phyloP scores from a whole-genome alignment of 2,329 filamentous ascomycete genomes.

The Diaporthe citri region DNA sequence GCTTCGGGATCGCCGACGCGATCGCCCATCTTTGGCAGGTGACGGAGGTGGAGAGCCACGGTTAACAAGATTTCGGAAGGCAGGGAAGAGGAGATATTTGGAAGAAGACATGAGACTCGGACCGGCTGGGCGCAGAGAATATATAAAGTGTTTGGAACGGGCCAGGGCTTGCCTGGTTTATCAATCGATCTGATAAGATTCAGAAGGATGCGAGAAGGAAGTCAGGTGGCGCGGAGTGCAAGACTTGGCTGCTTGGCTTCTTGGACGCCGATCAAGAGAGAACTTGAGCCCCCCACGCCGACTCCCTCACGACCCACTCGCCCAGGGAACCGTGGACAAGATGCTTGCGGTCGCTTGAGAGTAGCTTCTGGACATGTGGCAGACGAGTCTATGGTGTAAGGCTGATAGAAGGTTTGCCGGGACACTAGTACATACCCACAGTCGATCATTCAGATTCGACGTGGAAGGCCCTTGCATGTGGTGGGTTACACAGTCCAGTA shows the following conservation, averaged over 20 bases:
- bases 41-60: conserved; percentile 6
- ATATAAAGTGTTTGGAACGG: not conserved
- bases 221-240: not conserved
- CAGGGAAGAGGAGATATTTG: not conserved
- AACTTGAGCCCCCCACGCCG: not conserved
- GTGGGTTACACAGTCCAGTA: not conserved
- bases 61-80: not conserved
- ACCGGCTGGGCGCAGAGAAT: not conserved
- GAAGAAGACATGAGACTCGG: not conserved
- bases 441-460: not conserved
- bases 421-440: not conserved
- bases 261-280: not conserved
- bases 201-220: not conserved
- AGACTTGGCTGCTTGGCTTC: not conserved
- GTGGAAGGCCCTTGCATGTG: not conserved
- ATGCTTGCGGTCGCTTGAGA: not conserved
- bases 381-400: not conserved
- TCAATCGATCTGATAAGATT: not conserved
- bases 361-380: not conserved
- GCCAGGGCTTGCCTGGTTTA: not conserved
- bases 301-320: not conserved
- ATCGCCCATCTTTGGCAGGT: conserved; percentile 12
- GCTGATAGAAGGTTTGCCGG: not conserved
- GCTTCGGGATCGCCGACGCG: not conserved
- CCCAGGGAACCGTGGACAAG: not conserved